These are phyloP conservation scores for Candida chauliodis DNA, from an alignment of 805 yeast genomes.

Conservation along the genomic window DNA sequence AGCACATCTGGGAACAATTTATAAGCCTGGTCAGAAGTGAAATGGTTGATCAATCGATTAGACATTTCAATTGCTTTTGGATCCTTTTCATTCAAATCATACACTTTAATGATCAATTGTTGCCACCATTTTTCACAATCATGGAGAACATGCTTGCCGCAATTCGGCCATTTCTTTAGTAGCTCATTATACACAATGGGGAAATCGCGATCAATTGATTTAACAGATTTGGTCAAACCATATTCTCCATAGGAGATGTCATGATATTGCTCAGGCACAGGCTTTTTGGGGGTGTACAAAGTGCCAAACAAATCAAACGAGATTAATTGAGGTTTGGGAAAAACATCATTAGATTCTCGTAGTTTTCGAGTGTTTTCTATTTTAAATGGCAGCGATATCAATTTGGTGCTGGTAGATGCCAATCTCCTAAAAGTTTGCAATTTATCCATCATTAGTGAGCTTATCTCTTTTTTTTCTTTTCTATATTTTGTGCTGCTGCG, in stretches of 20 bases:
- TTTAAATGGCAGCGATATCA: conserved; percentile 23
- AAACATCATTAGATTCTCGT: conserved; percentile 21
- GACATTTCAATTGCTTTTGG: conserved; percentile 35
- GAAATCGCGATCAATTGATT: conserved; percentile 22
- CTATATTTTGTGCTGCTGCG: not conserved
- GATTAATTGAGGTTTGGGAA: conserved; percentile 45
- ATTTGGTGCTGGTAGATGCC: conserved; percentile 1
- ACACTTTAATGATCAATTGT: conserved; percentile 42
- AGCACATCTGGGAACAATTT: conserved; percentile 50
- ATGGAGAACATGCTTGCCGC: conserved; percentile 45
- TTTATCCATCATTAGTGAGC: not conserved
- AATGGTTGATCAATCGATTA: conserved; percentile 43
- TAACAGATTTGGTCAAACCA: conserved; percentile 34
- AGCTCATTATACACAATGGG: conserved; percentile 33
- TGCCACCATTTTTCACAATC: conserved; percentile 56
- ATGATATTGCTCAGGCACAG: conserved; percentile 54
- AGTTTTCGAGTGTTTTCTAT: conserved; percentile 20
- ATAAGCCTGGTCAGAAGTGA: conserved; percentile 52
- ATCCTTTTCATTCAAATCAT: conserved; percentile 26
- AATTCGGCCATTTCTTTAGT: conserved; percentile 50
- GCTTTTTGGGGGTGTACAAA: conserved; percentile 51
- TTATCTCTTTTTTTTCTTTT: not conserved
- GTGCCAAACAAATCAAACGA: conserved; percentile 73
- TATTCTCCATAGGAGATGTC: conserved; percentile 40
- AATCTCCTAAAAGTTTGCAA: not conserved